Conservation (phyloP, 2,329 filamentous ascomycete genomes). For the Sporothrix mexicana region DNA sequence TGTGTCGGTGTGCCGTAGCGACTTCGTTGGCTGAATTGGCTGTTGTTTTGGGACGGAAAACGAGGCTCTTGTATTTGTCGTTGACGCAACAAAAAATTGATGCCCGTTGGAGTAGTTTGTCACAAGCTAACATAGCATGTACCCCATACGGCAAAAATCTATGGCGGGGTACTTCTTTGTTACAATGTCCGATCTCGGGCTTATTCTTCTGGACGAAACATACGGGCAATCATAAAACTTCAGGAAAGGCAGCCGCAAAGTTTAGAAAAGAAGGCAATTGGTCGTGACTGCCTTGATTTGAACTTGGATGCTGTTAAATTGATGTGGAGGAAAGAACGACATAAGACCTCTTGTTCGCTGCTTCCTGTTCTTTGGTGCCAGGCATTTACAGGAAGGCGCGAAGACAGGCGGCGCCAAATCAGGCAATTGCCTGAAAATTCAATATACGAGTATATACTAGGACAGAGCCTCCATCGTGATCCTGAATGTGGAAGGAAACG, state of each 20-base stretch:
- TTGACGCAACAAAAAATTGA: constrained; percentile 30
- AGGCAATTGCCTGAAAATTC: too few relatives aligned
- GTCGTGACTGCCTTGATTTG: neutral
- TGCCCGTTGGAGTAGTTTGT: neutral
- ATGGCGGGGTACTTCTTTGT: constrained; percentile 36
- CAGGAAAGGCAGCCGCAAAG: neutral
- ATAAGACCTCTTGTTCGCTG: too few relatives aligned
- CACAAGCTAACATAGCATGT: constrained; percentile 31
- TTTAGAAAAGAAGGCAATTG: neutral
- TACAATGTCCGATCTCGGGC: constrained; percentile 36
- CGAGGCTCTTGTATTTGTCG: neutral
- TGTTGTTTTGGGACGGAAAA: neutral
- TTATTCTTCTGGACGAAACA: neutral
- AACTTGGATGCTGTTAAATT: too few relatives aligned
- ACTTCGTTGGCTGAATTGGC: neutral
- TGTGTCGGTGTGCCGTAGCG: too few relatives aligned
- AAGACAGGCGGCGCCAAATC: too few relatives aligned
- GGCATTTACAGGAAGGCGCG: too few relatives aligned
- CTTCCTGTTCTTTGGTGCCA: too few relatives aligned
- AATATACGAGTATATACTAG: too few relatives aligned
- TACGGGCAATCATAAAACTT: neutral
- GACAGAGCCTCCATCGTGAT: too few relatives aligned
- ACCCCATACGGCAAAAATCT: constrained; percentile 27
- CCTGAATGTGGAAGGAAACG: too few relatives aligned
- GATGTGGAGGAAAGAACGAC: too few relatives aligned